Evolutionary conservation across 768 basidiomycete species (phyloP).

Genomic region (Hydnomerulius pinastri): DNA sequence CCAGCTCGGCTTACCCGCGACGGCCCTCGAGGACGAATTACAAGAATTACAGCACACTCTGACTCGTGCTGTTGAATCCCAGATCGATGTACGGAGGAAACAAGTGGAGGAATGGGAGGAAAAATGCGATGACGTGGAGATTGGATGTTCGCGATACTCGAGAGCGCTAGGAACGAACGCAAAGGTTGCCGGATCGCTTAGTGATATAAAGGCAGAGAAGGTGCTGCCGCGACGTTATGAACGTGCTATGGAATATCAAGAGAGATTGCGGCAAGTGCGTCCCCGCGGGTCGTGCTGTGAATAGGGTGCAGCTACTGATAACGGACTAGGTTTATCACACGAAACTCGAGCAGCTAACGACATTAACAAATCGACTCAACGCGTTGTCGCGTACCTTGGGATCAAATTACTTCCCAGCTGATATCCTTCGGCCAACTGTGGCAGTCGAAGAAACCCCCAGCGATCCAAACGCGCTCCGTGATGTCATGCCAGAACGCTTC

Average conservation of each 20-base stretch:
- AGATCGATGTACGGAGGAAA: slow-evolving; percentile 66
- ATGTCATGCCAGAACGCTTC: slow-evolving; percentile 83
- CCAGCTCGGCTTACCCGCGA: slow-evolving; percentile 79
- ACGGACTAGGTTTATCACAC: slow-evolving; percentile 63
- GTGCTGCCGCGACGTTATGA: slow-evolving; percentile 74
- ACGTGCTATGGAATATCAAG: slow-evolving; percentile 67
- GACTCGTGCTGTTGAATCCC: slow-evolving; percentile 70
- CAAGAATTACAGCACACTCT: slow-evolving; percentile 72
- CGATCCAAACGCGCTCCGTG: slow-evolving; percentile 47
- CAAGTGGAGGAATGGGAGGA: slow-evolving; percentile 78
- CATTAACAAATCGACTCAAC: slow-evolving; percentile 66
- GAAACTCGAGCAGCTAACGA: slow-evolving; percentile 73
- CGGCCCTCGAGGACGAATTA: slow-evolving; percentile 82
- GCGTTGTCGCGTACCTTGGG: slow-evolving; percentile 62
- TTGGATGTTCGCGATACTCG: slow-evolving; percentile 64
- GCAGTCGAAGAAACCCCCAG: slow-evolving; percentile 44
- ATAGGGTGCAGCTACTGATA: background rate
- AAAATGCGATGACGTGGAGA: slow-evolving; percentile 63
- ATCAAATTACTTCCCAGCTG: slow-evolving; percentile 54
- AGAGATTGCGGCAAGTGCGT: slow-evolving; percentile 76
- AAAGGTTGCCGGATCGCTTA: slow-evolving; percentile 63
- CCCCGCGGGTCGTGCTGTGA: slow-evolving; percentile 1
- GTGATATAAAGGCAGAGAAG: slow-evolving; percentile 70
- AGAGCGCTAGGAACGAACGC: slow-evolving; percentile 71
- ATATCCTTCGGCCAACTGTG: slow-evolving; percentile 51